A percentile compares a stretch with the other conserved stretches of the same genome.
These are phyloP conservation scores for Globisporangium nagaii DNA, from an alignment of 352 stramenopile genomes.

Conservation along the genomic window DNA sequence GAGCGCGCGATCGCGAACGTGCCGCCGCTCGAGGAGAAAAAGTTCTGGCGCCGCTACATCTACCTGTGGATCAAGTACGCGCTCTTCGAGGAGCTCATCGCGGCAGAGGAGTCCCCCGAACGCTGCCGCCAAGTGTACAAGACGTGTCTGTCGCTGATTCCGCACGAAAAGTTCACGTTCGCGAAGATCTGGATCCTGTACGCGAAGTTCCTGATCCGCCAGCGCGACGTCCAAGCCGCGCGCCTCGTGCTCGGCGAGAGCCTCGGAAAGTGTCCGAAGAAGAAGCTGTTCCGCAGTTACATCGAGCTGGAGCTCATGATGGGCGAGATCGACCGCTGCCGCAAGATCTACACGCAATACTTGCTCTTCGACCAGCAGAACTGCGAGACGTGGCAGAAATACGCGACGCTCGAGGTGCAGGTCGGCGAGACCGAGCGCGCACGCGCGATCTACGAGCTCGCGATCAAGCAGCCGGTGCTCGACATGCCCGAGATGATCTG, in stretches of 20 bases:
- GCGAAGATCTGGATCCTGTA: constrained; percentile 98
- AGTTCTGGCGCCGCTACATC: constrained; percentile 98
- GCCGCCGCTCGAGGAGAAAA: constrained; percentile 93
- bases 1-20: constrained; percentile 94
- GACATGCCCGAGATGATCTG: constrained; percentile 99
- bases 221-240: constrained; percentile 89
- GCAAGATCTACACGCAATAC: constrained; percentile 85
- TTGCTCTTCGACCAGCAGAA: constrained; percentile 84
- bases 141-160: constrained; percentile 91
- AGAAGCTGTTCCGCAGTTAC: constrained; percentile 91
- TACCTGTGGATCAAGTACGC: constrained; percentile 99
- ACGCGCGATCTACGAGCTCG: constrained; percentile 96
- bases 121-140: constrained; percentile 93
- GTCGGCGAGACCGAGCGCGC: constrained; percentile 93
- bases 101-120: constrained; percentile 41
- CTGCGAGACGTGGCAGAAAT: constrained; percentile 94
- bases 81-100: constrained; percentile 95
- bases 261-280: constrained; percentile 92
- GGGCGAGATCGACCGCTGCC: constrained; percentile 97
- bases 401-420: constrained; percentile 94
- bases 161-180: constrained; percentile 97
- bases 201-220: constrained; percentile 95
- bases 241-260: constrained; percentile 91
- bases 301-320: constrained; percentile 96
- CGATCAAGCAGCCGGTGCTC: constrained; percentile 91